Conservation (phyloP, 2,329 filamentous ascomycete species). For the Arthrobotrys musiformis region DNA sequence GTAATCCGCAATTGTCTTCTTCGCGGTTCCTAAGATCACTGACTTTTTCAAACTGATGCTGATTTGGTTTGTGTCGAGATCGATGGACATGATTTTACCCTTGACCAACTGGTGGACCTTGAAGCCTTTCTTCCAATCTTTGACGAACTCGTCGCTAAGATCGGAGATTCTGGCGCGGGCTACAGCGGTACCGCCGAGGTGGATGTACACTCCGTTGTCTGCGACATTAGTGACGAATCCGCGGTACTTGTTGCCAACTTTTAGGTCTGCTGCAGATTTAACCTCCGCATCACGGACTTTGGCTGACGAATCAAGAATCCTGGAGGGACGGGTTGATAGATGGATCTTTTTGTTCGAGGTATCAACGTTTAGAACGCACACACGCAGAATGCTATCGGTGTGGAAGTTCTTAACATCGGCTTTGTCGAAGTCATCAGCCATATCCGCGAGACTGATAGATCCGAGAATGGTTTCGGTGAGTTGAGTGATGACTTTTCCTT, state of each 20-base stretch:
- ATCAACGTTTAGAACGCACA: slow-evolving; percentile 85
- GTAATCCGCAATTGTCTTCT: slow-evolving; percentile 76
- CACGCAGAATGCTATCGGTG: slow-evolving; percentile 86
- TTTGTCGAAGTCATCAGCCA: slow-evolving; percentile 85
- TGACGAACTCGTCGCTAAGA: slow-evolving; percentile 88
- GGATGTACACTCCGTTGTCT: slow-evolving; percentile 88
- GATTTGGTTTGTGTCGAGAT: slow-evolving; percentile 75
- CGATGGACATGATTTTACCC: slow-evolving; percentile 80
- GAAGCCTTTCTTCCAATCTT: slow-evolving; percentile 93
- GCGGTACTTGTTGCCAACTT: slow-evolving; percentile 80
- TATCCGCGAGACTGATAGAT: slow-evolving; percentile 81
- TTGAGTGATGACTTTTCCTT: slow-evolving; percentile 84
- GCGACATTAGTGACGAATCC: slow-evolving; percentile 92
- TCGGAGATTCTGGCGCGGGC: slow-evolving; percentile 87
- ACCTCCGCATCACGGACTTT: slow-evolving; percentile 85
- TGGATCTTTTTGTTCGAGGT: slow-evolving; percentile 82
- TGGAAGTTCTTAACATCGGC: slow-evolving; percentile 78
- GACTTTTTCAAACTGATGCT: slow-evolving; percentile 90
- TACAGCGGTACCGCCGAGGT: slow-evolving; percentile 81
- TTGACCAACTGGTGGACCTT: slow-evolving; percentile 89
- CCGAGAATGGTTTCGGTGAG: slow-evolving; percentile 83
- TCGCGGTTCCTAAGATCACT: slow-evolving; percentile 73
- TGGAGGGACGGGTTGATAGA: slow-evolving; percentile 85
- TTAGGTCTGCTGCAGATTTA: slow-evolving; percentile 74
- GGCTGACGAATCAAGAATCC: slow-evolving; percentile 85